phyloP scores from a whole-genome alignment of 1,284 basidiomycete species.

The Cronartium quercuum region DNA sequence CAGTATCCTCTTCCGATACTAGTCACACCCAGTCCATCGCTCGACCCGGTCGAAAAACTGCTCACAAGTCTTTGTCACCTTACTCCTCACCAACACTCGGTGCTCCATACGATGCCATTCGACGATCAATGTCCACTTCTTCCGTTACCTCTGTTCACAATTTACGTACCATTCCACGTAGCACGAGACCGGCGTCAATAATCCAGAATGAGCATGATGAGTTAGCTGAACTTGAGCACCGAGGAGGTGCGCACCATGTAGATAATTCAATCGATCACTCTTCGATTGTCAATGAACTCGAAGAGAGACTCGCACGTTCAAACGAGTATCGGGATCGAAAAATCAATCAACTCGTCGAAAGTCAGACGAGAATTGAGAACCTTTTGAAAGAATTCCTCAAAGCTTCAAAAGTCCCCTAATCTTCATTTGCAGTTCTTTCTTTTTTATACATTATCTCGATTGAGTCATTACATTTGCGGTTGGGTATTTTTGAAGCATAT shows the following conservation, averaged over 20 bases:
- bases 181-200: conserved; percentile 27
- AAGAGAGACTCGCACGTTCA: neutral
- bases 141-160: neutral
- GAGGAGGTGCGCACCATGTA: neutral
- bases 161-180: neutral
- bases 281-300: neutral
- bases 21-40: neutral
- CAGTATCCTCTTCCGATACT: neutral
- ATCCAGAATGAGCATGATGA: conserved; percentile 32
- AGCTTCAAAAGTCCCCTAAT: too few relatives aligned
- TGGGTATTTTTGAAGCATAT: too few relatives aligned
- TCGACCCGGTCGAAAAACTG: neutral
- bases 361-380: neutral
- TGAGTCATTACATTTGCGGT: too few relatives aligned
- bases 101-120: neutral
- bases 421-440: neutral
- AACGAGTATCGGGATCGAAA: neutral
- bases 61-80: neutral
- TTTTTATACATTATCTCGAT: too few relatives aligned
- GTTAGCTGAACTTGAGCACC: neutral
- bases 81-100: neutral
- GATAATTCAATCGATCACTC: neutral
- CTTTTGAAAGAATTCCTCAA: neutral
- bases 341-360: neutral
- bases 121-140: neutral